Base-by-base conservation (phyloP, 2,329 filamentous ascomycete genomes). In the Pezizomycotina sp. region DNA sequence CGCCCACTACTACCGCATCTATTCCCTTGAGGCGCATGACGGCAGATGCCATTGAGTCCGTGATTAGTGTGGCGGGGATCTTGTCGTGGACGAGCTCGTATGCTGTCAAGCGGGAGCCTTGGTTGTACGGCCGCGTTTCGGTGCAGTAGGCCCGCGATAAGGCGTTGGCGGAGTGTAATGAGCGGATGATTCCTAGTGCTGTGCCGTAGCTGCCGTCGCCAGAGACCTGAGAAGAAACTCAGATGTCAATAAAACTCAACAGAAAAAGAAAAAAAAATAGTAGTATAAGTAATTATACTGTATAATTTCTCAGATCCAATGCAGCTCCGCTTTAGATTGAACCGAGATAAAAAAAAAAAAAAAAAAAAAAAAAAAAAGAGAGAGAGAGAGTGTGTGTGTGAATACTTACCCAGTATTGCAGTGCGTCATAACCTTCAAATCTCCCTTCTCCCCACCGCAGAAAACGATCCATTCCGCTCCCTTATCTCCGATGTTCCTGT, bases 201-300 rank as follows among this genome's bases (percentile, higher is more conserved):
- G 89, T 98, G 33, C 89, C 89, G 55, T 95, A 92, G 89, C 89
- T 10, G 89, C 92, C 1, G 89, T 98, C 16, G 89, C 89, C 21
- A 98, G 73, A 13, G 86, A 93, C 18, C 74, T 77, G 42, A 20
- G 31, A 25, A 39, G 31, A 21, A 14, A 6, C n/a, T 27, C 21
- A 35, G 19, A 21, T 13, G 18, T 13, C 23, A 21, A 16, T 6
- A 23, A 14, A 20, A 38, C 9, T 7, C 10, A 27, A 15, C 15
- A 14, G 14, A 28, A 15, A 12, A 8, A 31, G 7, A 13, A 5
- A 10, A 24, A 16, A 35, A 21, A 29, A 12, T n/a, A 19, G 16
- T 33, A 9, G 6, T 13, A 10, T 24, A 8, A 24, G n/a, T 24
- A 8, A 8, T n/a, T 24, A n/a, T 24, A n/a, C 22, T 40, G 13